Evolutionary conservation across 805 yeast species (phyloP).

Genomic region (Cyberlindnera maclurae): DNA sequence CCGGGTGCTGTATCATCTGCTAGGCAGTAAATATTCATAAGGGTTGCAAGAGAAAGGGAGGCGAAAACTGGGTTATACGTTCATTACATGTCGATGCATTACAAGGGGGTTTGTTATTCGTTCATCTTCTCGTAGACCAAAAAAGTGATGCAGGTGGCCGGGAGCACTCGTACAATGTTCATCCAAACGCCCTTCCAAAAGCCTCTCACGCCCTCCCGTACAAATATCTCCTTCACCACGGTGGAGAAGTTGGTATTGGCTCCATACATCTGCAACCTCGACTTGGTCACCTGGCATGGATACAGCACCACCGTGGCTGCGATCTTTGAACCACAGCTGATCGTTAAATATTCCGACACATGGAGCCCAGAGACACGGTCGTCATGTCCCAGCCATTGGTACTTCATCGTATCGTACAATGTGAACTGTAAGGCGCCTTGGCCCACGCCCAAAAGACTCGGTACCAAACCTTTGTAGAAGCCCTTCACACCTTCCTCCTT

Average conservation of each 20-base stretch:
- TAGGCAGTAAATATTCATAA: too few relatives aligned
- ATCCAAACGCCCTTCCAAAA: slow-evolving; percentile 82
- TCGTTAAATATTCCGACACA: slow-evolving; percentile 51
- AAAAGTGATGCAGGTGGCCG: slow-evolving; percentile 90
- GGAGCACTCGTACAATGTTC: slow-evolving; percentile 75
- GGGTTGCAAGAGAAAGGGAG: neutral
- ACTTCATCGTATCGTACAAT: slow-evolving; percentile 73
- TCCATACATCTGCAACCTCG: slow-evolving; percentile 59
- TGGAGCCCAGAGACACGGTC: slow-evolving; percentile 26
- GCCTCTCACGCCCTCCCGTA: slow-evolving; percentile 51
- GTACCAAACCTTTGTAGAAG: slow-evolving; percentile 68
- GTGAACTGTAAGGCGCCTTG: slow-evolving; percentile 90
- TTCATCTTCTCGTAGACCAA: slow-evolving; percentile 68
- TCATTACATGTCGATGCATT: neutral
- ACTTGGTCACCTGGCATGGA: slow-evolving; percentile 76
- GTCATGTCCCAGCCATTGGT: slow-evolving; percentile 22
- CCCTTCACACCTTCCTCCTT: slow-evolving; percentile 51
- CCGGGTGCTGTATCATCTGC: slow-evolving; percentile 1
- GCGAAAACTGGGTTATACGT: neutral
- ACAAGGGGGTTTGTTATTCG: slow-evolving; percentile 2
- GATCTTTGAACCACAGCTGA: slow-evolving; percentile 65
- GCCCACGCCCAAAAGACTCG: slow-evolving; percentile 73
- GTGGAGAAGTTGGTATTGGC: slow-evolving; percentile 24
- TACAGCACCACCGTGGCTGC: slow-evolving; percentile 62
- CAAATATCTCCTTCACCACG: slow-evolving; percentile 35